Evolutionary conservation across 352 stramenopile species (phyloP).

Genomic region (Globisporangium cystogenes): DNA sequence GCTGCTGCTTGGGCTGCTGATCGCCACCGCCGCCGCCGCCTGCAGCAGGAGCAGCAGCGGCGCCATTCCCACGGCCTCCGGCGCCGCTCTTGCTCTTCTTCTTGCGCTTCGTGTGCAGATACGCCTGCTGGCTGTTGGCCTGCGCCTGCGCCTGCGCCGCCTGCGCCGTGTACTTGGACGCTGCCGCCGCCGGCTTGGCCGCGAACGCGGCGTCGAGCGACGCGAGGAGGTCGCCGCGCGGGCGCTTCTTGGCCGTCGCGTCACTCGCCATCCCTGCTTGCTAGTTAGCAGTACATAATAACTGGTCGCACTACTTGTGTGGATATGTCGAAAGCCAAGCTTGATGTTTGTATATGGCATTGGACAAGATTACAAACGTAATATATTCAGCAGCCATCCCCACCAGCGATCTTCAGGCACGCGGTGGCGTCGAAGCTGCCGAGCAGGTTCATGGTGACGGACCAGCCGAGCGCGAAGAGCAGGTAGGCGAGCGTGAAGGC

Average conservation of each 20-base stretch:
- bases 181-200: constrained; percentile 15
- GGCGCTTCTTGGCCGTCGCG: constrained; percentile 45
- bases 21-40: no score
- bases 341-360: not conserved
- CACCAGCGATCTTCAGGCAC: constrained; percentile 23
- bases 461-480: constrained; percentile 25
- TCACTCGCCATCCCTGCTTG: constrained; percentile 13
- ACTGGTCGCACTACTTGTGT: no score
- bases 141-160: constrained; percentile 30
- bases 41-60: not conserved
- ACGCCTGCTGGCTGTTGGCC: constrained; percentile 53
- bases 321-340: not conserved
- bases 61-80: no score
- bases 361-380: not conserved
- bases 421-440: constrained; percentile 20
- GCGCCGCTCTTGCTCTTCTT: constrained; percentile 16
- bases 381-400: constrained; percentile 18
- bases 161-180: constrained; percentile 69
- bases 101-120: constrained; percentile 63
- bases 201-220: constrained; percentile 73
- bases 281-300: not conserved
- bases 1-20: not conserved
- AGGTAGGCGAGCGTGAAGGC: constrained; percentile 5
- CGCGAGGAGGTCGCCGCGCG: constrained; percentile 63
- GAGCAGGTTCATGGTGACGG: constrained; percentile 31